Evolutionary conservation across 2,329 filamentous ascomycete species (phyloP), one percentile per base, ranked within the genome.

Genomic region (Cladosporium austrohemisphaericum): DNA sequence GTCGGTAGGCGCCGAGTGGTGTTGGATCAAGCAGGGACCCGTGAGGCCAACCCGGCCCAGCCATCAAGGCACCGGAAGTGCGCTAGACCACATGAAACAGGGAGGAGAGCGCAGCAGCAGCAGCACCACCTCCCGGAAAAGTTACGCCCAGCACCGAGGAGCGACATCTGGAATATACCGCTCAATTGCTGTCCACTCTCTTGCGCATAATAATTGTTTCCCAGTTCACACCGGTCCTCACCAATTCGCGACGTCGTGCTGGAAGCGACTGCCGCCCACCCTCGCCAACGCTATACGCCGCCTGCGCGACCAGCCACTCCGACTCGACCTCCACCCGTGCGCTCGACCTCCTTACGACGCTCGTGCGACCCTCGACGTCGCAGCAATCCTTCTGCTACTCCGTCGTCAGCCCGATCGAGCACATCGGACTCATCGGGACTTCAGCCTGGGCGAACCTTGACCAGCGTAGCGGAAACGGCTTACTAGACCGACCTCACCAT

Each of bases 221-320:
- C n/a, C n/a, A n/a, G n/a, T n/a, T n/a, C n/a, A n/a, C n/a, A n/a
- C n/a, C n/a, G n/a, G n/a, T n/a, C n/a, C n/a, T n/a, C n/a, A n/a
- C n/a, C n/a, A n/a, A n/a, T n/a, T n/a, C n/a, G n/a, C 33, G 33
- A 10, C n/a, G 16, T 26, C 32, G 23, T 25, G 23, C 32, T 37
- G 43, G 43, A 46, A 46, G 43, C 43, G 43, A 37, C 43, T 36
- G 14, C 32, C 31, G 19, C 38, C 23, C 16, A n/a, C n/a, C n/a
- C 2, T 4, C 19, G 23, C 13, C 36, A 23, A 25, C 41, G 20
- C 13, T 28, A 19, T 25, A 10, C 35, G 16, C 16, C 16, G 13
- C 20, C n/a, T 40, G 38, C 38, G 38, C 41, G 31, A 46, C 43
- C 43, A 46, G 43, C 43, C 43, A 46, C 43, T 35, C 18, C 26